phyloP scores from a whole-genome alignment of 1,139 yeast species.

The Wickerhamiella pararugosa region DNA sequence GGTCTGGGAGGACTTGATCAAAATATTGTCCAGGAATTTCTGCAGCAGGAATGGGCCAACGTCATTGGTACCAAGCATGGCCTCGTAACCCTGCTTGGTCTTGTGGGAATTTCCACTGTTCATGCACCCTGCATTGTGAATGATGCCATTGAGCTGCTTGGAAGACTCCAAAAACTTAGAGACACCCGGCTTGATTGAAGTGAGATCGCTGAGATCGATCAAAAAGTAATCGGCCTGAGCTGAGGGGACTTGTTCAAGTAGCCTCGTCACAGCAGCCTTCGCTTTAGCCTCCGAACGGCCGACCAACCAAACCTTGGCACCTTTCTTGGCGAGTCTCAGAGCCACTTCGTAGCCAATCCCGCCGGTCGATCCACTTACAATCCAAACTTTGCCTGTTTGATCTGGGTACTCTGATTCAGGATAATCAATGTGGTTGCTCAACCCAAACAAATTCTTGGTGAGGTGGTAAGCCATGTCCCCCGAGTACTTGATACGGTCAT shows the following conservation, averaged over 20 bases:
- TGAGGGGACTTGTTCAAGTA: constrained; percentile 9
- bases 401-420: constrained; percentile 13
- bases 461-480: not conserved
- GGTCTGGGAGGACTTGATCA: constrained; percentile 17
- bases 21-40: constrained; percentile 31
- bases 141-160: constrained; percentile 20
- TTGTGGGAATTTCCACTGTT: constrained; percentile 26
- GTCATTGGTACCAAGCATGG: constrained; percentile 37
- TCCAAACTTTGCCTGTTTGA: constrained; percentile 23
- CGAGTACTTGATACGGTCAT: not conserved
- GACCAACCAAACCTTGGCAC: constrained; percentile 17
- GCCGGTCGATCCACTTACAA: constrained; percentile 2
- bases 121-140: constrained; percentile 35
- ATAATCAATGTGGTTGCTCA: not conserved
- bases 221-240: constrained; percentile 10
- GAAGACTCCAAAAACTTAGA: constrained; percentile 21
- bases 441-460: not conserved
- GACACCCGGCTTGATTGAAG: constrained; percentile 30
- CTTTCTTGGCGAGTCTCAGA: not conserved
- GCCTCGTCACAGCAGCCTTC: constrained; percentile 8
- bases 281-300: constrained; percentile 12
- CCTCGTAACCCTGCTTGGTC: constrained; percentile 36
- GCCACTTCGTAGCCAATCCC: constrained; percentile 3
- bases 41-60: constrained; percentile 39
- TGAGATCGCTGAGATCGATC: constrained; percentile 31